A percentile compares a stretch with the other conserved stretches of the same genome.
These are phyloP conservation scores for Coriolopsis trogii DNA, from an alignment of 1,284 basidiomycete genomes.

Conservation along the genomic window DNA sequence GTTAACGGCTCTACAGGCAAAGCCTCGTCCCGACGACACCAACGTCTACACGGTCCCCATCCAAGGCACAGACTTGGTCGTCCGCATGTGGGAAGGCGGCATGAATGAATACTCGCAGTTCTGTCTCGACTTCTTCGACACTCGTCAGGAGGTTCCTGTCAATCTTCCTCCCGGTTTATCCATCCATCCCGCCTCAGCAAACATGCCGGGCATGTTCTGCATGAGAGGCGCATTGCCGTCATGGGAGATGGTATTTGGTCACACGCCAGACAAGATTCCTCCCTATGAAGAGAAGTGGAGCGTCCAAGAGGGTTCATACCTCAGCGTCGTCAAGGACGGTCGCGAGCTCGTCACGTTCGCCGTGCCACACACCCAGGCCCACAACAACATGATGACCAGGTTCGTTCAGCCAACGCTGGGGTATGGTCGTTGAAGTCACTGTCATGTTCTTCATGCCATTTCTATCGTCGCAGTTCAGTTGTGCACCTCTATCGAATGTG, in stretches of 20 bases:
- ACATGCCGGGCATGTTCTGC: neutral
- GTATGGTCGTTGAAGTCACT: no score
- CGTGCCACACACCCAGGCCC: neutral
- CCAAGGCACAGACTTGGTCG: neutral
- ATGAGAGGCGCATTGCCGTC: neutral
- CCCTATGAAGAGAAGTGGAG: no score
- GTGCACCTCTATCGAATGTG: no score
- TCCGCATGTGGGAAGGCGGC: slow-evolving; percentile 3
- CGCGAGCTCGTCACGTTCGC: neutral
- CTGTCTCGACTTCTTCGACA: slow-evolving; percentile 1
- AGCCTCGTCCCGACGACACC: neutral
- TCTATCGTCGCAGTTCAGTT: no score
- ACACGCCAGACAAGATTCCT: no score
- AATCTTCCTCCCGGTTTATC: neutral
- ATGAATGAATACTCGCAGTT: neutral
- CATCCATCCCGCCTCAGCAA: neutral
- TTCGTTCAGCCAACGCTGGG: no score
- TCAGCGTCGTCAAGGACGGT: neutral
- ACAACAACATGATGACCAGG: neutral
- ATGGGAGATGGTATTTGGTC: no score
- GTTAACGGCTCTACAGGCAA: neutral
- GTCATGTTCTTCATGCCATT: no score
- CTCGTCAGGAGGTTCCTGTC: neutral
- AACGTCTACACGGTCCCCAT: neutral
- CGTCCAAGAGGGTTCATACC: neutral